Conservation (phyloP, 306 rosid genomes). For the Medicago truncatula region DNA sequence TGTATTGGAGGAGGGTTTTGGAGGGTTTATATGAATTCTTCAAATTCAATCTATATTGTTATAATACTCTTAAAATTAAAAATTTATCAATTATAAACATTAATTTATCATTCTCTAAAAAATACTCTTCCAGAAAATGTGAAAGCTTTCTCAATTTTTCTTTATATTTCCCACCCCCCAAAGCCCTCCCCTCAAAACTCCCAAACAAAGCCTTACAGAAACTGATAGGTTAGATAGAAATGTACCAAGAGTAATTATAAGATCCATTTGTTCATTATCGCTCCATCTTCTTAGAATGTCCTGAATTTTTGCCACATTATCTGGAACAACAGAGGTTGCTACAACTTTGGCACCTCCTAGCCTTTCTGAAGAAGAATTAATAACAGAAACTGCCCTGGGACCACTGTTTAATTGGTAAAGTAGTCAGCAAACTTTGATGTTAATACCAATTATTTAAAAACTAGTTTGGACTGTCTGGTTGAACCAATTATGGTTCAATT, state of each 20-base stretch:
- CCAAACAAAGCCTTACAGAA: not conserved
- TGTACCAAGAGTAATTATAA: conserved; percentile 85
- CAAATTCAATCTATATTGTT: no score
- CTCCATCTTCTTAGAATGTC: conserved; percentile 76
- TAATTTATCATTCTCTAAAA: no score
- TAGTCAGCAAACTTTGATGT: conserved; percentile 34
- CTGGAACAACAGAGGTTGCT: conserved; percentile 75
- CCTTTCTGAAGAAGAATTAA: conserved; percentile 77
- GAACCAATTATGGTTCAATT: not conserved
- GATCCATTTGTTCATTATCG: conserved; percentile 78
- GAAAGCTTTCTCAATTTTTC: no score
- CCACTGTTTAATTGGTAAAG: conserved; percentile 59
- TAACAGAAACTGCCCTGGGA: conserved; percentile 90
- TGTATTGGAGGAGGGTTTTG: no score
- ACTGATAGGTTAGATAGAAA: conserved; percentile 32
- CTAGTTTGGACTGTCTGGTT: not conserved
- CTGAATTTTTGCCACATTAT: conserved; percentile 75
- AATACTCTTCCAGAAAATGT: no score
- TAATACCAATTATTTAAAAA: conserved; percentile 18
- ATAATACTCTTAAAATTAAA: no score
- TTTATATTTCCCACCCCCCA: no score
- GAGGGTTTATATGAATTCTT: no score
- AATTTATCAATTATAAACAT: no score
- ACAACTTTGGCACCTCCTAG: conserved; percentile 87
- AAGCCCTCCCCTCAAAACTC: no score